A percentile compares a stretch with the other conserved stretches of the same genome.
These are phyloP conservation scores for Truncatella angustata DNA, from an alignment of 2,329 filamentous ascomycete species.

Conservation along the genomic window DNA sequence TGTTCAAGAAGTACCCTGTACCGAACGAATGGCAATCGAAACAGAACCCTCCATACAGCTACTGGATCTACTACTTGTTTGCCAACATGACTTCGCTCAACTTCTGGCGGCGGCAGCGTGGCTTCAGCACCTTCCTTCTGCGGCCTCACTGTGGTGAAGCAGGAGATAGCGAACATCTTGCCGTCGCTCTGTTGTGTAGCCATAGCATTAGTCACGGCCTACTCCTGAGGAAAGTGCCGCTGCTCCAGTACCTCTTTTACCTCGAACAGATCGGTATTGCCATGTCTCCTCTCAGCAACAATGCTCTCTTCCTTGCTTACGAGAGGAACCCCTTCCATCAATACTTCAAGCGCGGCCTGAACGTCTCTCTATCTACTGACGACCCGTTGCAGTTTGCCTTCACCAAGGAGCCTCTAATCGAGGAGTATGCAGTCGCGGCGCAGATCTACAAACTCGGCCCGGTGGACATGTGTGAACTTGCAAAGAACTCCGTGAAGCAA, in stretches of 20 bases:
- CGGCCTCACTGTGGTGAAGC: constrained; percentile 96
- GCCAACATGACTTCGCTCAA: constrained; percentile 93
- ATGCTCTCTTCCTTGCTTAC: constrained; percentile 92
- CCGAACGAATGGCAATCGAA: constrained; percentile 86
- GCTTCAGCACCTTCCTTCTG: constrained; percentile 93
- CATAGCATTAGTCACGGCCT: constrained; percentile 97
- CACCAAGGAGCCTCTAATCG: constrained; percentile 95
- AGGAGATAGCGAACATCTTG: constrained; percentile 93
- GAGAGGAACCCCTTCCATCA: constrained; percentile 94
- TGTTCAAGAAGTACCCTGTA: constrained; percentile 94
- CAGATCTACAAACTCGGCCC: constrained; percentile 98
- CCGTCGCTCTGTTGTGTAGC: constrained; percentile 85
- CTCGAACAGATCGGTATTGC: constrained; percentile 97
- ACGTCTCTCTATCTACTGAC: constrained; percentile 94
- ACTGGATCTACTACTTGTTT: constrained; percentile 98
- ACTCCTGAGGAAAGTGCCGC: constrained; percentile 85
- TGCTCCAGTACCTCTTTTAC: constrained; percentile 97
- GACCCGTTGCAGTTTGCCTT: constrained; percentile 98
- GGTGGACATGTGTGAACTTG: constrained; percentile 97
- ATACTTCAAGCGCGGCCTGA: constrained; percentile 92
- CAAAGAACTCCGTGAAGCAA: constrained; percentile 92
- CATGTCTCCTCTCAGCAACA: constrained; percentile 99
- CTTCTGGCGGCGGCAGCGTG: constrained; percentile 82
- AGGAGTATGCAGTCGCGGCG: constrained; percentile 95
- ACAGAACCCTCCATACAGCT: constrained; percentile 97